A percentile compares a stretch with the other conserved stretches of the same genome.
Evolutionary conservation across 345 rosid genomes (phyloP).

Genomic region (Angophora floribunda): DNA sequence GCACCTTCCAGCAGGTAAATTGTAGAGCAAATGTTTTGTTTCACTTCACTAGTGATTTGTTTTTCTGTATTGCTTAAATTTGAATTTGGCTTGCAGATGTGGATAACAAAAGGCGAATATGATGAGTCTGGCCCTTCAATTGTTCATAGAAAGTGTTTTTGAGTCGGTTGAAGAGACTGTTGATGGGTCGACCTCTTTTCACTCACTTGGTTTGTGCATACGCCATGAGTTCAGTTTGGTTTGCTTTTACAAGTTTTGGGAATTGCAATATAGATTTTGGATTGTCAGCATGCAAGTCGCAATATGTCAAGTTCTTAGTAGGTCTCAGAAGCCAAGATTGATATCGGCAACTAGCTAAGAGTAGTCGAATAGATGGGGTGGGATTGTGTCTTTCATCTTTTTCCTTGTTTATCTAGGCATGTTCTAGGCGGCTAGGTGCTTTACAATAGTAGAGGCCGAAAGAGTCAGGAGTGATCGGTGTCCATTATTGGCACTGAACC

Average conservation of each 20-base stretch:
- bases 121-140: constrained; percentile 41
- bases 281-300: neutral
- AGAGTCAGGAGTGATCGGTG: neutral
- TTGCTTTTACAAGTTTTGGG: neutral
- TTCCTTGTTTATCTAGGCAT: neutral
- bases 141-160: constrained; percentile 43
- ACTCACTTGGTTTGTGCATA: neutral
- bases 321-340: neutral
- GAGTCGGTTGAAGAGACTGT: neutral
- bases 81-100: constrained; percentile 19
- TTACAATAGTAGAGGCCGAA: neutral
- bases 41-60: neutral
- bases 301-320: neutral
- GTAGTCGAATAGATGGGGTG: neutral
- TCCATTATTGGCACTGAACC: neutral
- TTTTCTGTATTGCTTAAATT: neutral
- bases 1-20: constrained; percentile 47
- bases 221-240: neutral
- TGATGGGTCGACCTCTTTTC: neutral
- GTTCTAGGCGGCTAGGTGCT: neutral
- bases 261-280: neutral
- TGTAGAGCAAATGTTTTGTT: neutral
- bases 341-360: neutral
- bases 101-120: constrained; percentile 40
- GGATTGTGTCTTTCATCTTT: neutral